Evolutionary conservation across 345 rosid genomes (phyloP).

Genomic region (Lepidium aucheri): DNA sequence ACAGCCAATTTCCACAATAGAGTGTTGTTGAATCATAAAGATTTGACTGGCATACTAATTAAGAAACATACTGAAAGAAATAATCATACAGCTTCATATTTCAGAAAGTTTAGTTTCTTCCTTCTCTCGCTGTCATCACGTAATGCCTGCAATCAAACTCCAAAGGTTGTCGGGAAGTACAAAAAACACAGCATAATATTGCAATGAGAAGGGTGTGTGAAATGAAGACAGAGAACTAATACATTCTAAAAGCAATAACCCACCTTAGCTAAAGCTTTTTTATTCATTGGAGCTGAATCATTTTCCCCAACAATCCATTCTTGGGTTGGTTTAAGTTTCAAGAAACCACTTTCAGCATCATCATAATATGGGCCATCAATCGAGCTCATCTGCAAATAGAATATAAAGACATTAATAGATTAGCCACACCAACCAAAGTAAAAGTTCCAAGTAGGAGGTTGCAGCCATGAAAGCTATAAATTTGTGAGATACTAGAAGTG

Average conservation of each 20-base stretch:
- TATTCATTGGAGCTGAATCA: slow-evolving; percentile 64
- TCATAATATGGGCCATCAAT: slow-evolving; percentile 34
- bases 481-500: neutral
- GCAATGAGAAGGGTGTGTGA: neutral
- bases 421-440: neutral
- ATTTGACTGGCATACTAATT: slow-evolving; percentile 18
- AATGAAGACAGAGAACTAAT: neutral
- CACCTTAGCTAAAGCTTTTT: slow-evolving; percentile 62
- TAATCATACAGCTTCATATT: slow-evolving; percentile 85
- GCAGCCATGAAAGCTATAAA: neutral
- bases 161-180: slow-evolving; percentile 1
- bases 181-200: neutral
- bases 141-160: slow-evolving; percentile 43
- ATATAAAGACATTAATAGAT: neutral
- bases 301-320: slow-evolving; percentile 66
- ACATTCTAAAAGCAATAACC: neutral
- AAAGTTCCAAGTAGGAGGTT: neutral
- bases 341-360: slow-evolving; percentile 48
- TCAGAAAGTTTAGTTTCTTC: slow-evolving; percentile 73
- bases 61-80: slow-evolving; percentile 30
- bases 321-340: slow-evolving; percentile 59
- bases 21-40: neutral
- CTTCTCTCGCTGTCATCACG: slow-evolving; percentile 73
- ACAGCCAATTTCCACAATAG: neutral
- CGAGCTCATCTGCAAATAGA: slow-evolving; percentile 33